Evolutionary conservation across 2,329 filamentous ascomycete species (phyloP), one percentile per base, ranked within the genome.

Genomic region (Ceratocystis harringtonii): DNA sequence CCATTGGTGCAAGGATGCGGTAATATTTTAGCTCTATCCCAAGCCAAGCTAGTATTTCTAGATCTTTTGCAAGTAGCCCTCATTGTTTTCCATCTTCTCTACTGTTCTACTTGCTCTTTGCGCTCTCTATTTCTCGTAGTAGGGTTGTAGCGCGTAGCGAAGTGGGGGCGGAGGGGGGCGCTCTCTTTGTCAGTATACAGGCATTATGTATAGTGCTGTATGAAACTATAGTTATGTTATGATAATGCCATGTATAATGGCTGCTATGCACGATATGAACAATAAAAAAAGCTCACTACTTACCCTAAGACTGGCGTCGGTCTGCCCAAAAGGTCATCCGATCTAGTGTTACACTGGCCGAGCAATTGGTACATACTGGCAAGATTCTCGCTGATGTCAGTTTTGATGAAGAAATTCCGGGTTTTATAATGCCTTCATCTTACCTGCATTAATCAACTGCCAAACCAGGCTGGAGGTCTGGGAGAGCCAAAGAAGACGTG

Each of bases 1-100:
- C 10, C 55, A 58, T 58, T 12, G n/a, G 55, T 15, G 55, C 55
- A 58, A n/a, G 55, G 55, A n/a, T 58, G 55, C 55, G 55, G 55
- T 25, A 58, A 58, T 58, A 58, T 58, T 58, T 58, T 17, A 25
- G 5, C 19, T 25, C 55, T 30, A 17, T 36, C 28, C 17, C 19
- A n/a, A 36, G 7, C 32, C 36, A 15, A 8, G 10, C 28, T 36
- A 36, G 55, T n/a, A 7, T 58, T 41, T 41, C 36, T 41, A 41
- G 1, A 15, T 41, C 10, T 41, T 41, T 5, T 12, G 10, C 12
- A 41, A 41, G 36, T 5, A 41, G 36, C 7, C 3, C 25, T 58
- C 55, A 58, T 36, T 58, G 25, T 58, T 58, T n/a, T 8, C 19
- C 10, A 2, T 28, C 48, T 48, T 25, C 48, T 25, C 22, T 22